Conservation (phyloP, 2,329 filamentous ascomycete species). For the Xenosphaeropsis pyriputrescens region DNA sequence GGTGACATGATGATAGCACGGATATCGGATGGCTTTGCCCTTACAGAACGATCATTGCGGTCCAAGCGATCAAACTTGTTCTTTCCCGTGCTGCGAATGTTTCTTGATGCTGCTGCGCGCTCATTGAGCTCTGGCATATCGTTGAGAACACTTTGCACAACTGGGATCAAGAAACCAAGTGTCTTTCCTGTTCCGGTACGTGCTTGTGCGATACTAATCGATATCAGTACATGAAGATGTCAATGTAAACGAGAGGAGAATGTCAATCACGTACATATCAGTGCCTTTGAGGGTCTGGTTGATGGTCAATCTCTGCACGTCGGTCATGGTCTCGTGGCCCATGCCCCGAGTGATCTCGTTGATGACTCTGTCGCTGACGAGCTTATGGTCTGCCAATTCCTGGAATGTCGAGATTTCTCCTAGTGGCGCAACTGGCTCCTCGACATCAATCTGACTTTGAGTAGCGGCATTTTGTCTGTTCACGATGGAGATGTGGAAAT, state of each 20-base stretch:
- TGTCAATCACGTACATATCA: conserved; percentile 16
- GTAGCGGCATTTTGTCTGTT: conserved; percentile 3
- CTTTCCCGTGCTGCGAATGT: too few relatives aligned
- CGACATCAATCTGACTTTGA: not conserved
- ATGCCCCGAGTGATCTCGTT: conserved; percentile 52
- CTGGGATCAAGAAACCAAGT: conserved; percentile 77
- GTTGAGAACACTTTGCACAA: conserved; percentile 68
- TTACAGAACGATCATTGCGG: too few relatives aligned
- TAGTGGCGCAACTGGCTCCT: not conserved
- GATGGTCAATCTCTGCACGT: conserved; percentile 79
- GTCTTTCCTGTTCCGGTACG: conserved; percentile 98
- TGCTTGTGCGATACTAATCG: conserved; percentile 68
- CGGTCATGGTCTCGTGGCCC: conserved; percentile 74
- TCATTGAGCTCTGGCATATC: conserved; percentile 36
- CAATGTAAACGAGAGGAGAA: not conserved
- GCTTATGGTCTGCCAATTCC: conserved; percentile 13
- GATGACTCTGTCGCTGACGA: conserved; percentile 17
- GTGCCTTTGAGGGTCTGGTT: conserved; percentile 56
- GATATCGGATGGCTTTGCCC: conserved; percentile 35
- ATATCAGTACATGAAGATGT: conserved; percentile 4
- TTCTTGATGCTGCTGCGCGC: conserved; percentile 6
- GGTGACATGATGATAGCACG: conserved; percentile 63
- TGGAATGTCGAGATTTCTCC: conserved; percentile 15
- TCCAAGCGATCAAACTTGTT: too few relatives aligned
- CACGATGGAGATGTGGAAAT: conserved; percentile 8